Base-by-base conservation (phyloP, 345 rosid genomes). In the Fremontodendron californicum region DNA sequence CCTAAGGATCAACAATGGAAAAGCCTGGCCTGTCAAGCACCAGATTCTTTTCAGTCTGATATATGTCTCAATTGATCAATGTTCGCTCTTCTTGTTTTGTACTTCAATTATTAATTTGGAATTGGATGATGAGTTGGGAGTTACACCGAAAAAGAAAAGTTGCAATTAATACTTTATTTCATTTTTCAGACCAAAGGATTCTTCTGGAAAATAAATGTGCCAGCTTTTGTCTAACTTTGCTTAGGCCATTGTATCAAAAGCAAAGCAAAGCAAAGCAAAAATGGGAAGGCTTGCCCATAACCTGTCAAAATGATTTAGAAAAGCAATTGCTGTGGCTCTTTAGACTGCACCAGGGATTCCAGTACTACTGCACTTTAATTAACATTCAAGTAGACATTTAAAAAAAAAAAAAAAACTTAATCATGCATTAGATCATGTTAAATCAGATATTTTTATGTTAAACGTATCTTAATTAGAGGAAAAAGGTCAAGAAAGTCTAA, bases 171-270 rank as follows among this genome's bases (percentile, higher is more conserved):
- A 72, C 45, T 31, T 9, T 13, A 43, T 29, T 25, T 72, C 5
- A 2, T 16, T 48, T 66, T 25, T 40, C 31, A 72, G 75, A 21
- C 46, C 58, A 75, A 37, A 75, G 25, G 77, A 75, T 75, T 75
- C 51, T 75, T 75, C 42, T 45, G 78, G 78, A 75, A 62, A 33
- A 27, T 48, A 75, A 16, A 43, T 5, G 40, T 45, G 57, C 60
- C 71, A n/a, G 78, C 78, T 75, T 75, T 75, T 75, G 40, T 75
- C 71, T 31, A 75, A 62, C 78, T 75, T 75, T 75, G 70, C 60
- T 62, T 19, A 27, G 60, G 45, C 78, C 71, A 21, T 11, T 71
- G 40, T 49, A 48, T 58, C 77, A 62, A 61, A 58, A 15, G 27
- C 37, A 60, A 58, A 58, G 64, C 29, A 57, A 57, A 23, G 23